These are phyloP conservation scores for Epichloe festucae DNA, from an alignment of 2,329 filamentous ascomycete genomes.

Conservation along the genomic window DNA sequence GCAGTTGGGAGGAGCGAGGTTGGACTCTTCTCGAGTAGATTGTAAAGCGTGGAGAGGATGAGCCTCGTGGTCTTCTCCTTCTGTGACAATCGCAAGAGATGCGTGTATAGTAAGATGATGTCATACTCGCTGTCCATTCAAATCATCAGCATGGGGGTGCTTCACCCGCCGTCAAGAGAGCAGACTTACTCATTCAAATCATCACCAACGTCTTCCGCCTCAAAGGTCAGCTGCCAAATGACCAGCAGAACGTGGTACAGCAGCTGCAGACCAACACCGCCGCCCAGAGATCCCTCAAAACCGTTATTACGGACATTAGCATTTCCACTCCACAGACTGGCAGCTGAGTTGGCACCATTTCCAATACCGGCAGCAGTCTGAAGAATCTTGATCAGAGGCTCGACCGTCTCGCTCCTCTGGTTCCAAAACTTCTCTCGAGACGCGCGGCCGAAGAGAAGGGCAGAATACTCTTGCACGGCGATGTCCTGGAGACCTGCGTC, in stretches of 20 bases:
- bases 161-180: neutral
- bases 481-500: slow-evolving; percentile 92
- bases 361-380: slow-evolving; percentile 61
- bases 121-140: slow-evolving; percentile 65
- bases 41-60: slow-evolving; percentile 77
- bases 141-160: neutral
- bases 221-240: slow-evolving; percentile 94
- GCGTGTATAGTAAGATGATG: slow-evolving; percentile 81
- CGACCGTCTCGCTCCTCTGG: slow-evolving; percentile 72
- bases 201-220: slow-evolving; percentile 57
- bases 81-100: slow-evolving; percentile 79
- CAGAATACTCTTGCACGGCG: slow-evolving; percentile 81
- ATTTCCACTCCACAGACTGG: slow-evolving; percentile 48
- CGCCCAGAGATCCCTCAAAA: slow-evolving; percentile 51
- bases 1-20: slow-evolving; percentile 70
- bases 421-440: slow-evolving; percentile 82
- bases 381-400: slow-evolving; percentile 71
- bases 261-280: slow-evolving; percentile 81
- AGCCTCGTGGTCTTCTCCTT: slow-evolving; percentile 97
- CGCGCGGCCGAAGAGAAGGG: slow-evolving; percentile 61
- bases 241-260: slow-evolving; percentile 90
- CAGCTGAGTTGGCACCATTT: slow-evolving; percentile 49
- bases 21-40: slow-evolving; percentile 60
- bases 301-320: slow-evolving; percentile 43
- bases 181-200: slow-evolving; percentile 71